Base-by-base conservation (phyloP, 176 grass and related monocot species). In the Oryza coarctata region DNA sequence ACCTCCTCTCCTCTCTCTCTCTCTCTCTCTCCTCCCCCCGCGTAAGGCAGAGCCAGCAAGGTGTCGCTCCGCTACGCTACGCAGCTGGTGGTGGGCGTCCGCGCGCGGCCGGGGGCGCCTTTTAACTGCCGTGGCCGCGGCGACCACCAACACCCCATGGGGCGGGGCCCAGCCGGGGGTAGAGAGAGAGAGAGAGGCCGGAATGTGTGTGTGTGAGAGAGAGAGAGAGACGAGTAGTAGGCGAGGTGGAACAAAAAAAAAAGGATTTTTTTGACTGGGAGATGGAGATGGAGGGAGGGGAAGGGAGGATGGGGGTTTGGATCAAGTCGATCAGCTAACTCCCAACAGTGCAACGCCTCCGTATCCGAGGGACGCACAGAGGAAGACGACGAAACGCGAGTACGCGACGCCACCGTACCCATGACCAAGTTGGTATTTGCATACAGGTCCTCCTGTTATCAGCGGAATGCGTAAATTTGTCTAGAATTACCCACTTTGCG, bases 301-400 rank as follows among this genome's bases (percentile, higher is more conserved):
- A n/a, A 1, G 40, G 77, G 61, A 38, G 7, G 87, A 69, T 88
- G 81, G 81, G 47, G 33, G 81, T 83, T 84, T 10, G n/a, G n/a
- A n/a, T n/a, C n/a, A n/a, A n/a, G n/a, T n/a, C n/a, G 81, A 75
- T 80, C 61, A 88, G 26, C 87, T 32, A 77, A 77, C 73, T 20
- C 57, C 69, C 27, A 34, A 14, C 69, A 33, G 17, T n/a, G 71
- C 68, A 31, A 23, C 15, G 23, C 17, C 4, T 45, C n/a, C n/a
- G n/a, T n/a, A n/a, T n/a, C n/a, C n/a, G n/a, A n/a, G n/a, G n/a
- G n/a, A n/a, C n/a, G n/a, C n/a, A n/a, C n/a, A n/a, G n/a, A n/a
- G n/a, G n/a, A n/a, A n/a, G n/a, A n/a, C n/a, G n/a, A n/a, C n/a
- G n/a, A n/a, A n/a, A n/a, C n/a, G n/a, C n/a, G n/a, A n/a, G n/a